Base-by-base conservation (phyloP, 2,329 filamentous ascomycete species). In the Ceratocystis alfenasii region DNA sequence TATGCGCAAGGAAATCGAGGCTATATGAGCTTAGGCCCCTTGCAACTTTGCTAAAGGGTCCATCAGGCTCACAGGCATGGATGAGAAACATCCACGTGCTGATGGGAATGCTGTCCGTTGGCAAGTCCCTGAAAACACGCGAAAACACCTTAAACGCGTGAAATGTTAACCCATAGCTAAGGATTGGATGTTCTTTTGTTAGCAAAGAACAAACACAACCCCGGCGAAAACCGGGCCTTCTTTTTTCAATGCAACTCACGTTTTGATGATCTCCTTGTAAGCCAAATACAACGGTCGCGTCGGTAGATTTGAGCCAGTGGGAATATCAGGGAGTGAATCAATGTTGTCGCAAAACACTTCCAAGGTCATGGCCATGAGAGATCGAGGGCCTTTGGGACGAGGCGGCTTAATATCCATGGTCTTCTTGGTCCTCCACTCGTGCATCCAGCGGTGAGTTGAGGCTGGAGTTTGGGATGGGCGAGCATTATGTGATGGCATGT, bases 1-100 rank as follows among this genome's bases (percentile, higher is more conserved):
- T 70, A 59, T 78, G 75, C 0, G 76, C 72, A 65, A 80, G 72
- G 63, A 77, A 79, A 25, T 78, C 74, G 1, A 72, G 71, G 2
- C 73, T 71, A 1, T 70, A 63, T 3, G 76, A 66, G 25, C 41
- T 57, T 6, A 66, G 57, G 10, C 36, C n/a, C 3, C 20, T 33
- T 3, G 61, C 28, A n/a, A 67, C 50, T 17, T n/a, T 28, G 2
- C 8, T 12, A 33, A 65, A 67, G 7, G 66, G 59, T 1, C 66
- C 66, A 10, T 55, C 50, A 12, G 63, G 57, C 8, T 25, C 30
- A 22, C 66, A 67, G 6, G 46, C 57, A 36, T 67, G 66, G 6
- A 65, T 25, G 10, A 45, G 41, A n/a, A 63, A 60, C 15, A 63
- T 22, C 66, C 66, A 67, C 12, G 60, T 28, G 17, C 46, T 41